These are phyloP conservation scores for Dentipellis sp. DNA, from an alignment of 768 basidiomycete genomes.

Conservation along the genomic window DNA sequence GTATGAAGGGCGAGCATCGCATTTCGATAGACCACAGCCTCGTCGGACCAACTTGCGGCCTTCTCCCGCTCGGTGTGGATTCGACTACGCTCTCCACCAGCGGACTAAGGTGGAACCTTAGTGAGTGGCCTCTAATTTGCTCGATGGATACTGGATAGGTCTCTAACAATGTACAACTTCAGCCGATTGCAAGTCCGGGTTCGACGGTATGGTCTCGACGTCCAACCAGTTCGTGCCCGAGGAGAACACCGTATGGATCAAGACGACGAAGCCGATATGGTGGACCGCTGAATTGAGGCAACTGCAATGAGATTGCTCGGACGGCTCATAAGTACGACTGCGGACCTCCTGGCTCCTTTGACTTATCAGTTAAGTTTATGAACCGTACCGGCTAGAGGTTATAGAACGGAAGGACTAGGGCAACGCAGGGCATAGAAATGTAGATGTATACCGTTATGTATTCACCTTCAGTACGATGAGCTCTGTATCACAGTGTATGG, in stretches of 20 bases:
- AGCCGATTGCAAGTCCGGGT: conserved; percentile 63
- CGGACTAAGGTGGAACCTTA: conserved; percentile 86
- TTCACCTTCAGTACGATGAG: too few species aligned
- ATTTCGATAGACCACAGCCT: conserved; percentile 66
- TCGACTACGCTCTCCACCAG: conserved; percentile 68
- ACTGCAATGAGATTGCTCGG: background rate
- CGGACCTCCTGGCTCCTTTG: too few species aligned
- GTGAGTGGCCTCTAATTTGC: conserved; percentile 31
- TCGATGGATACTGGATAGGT: too few species aligned
- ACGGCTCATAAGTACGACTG: too few species aligned
- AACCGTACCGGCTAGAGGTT: too few species aligned
- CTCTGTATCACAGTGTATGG: too few species aligned
- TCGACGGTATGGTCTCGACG: conserved; percentile 82
- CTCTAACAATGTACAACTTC: conserved; percentile 3
- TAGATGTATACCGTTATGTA: too few species aligned
- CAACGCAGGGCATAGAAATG: too few species aligned
- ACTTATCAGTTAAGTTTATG: too few species aligned
- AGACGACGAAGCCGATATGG: conserved; percentile 78
- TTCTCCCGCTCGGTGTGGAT: conserved; percentile 86
- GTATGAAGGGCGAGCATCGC: conserved; percentile 68
- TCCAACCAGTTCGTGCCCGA: conserved; percentile 83
- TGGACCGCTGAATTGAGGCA: conserved; percentile 71
- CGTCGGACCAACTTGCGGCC: conserved; percentile 85
- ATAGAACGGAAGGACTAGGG: too few species aligned
- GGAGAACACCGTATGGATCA: conserved; percentile 55